phyloP scores from a whole-genome alignment of 306 rosid species.

The Fragaria iinumae region DNA sequence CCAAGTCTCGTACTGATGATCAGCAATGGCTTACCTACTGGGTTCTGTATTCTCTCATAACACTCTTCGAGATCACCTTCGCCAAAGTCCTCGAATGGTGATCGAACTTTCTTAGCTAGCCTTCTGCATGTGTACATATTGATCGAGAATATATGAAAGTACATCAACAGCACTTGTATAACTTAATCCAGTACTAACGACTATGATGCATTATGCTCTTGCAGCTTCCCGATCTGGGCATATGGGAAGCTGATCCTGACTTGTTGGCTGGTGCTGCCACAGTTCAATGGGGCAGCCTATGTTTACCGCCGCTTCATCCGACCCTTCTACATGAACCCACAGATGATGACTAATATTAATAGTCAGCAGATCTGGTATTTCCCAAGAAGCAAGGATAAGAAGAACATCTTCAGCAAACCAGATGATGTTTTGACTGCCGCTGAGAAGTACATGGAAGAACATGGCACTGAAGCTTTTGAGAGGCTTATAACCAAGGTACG shows the following conservation, averaged over 20 bases:
- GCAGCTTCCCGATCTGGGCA: conserved; percentile 81
- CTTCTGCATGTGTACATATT: background rate
- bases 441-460: conserved; percentile 68
- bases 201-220: background rate
- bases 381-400: conserved; percentile 50
- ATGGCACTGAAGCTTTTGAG: conserved; percentile 83
- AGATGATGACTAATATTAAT: conserved; percentile 6
- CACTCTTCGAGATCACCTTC: conserved; percentile 91
- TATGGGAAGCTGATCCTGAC: conserved; percentile 73
- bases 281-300: conserved; percentile 86
- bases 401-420: conserved; percentile 48
- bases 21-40: conserved; percentile 98
- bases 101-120: too few species aligned
- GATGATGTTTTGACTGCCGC: conserved; percentile 83
- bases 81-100: conserved; percentile 78
- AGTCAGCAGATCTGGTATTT: conserved; percentile 67
- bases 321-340: conserved; percentile 84
- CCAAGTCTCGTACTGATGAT: conserved; percentile 63
- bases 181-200: background rate
- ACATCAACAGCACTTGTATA: background rate
- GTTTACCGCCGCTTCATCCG: conserved; percentile 72
- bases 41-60: conserved; percentile 83
- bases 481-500: conserved; percentile 81
- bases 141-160: too few species aligned
- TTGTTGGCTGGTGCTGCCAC: conserved; percentile 93